Evolutionary conservation across 345 rosid species (phyloP).

Genomic region (Pugionium cornutum): DNA sequence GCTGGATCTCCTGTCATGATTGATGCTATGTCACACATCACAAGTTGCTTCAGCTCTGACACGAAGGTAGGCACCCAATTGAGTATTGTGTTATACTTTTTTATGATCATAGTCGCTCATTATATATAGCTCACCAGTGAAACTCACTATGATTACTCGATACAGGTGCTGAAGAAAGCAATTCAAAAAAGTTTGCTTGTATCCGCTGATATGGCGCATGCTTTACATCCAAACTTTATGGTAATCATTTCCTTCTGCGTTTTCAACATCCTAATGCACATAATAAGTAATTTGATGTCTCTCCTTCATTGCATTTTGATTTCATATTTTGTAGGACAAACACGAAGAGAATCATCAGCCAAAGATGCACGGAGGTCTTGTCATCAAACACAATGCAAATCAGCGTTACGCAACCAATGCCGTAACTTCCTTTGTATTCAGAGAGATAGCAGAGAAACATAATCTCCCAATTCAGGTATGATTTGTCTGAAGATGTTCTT

Average conservation of each 20-base stretch:
- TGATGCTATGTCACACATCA: constrained; percentile 85
- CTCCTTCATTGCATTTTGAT: constrained; percentile 21
- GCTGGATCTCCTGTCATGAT: constrained; percentile 98
- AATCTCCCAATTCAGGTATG: constrained; percentile 80
- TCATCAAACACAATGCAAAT: constrained; percentile 92
- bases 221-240: constrained; percentile 91
- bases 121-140: neutral
- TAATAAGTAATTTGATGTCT: neutral
- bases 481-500: constrained; percentile 10
- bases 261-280: neutral
- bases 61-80: constrained; percentile 53
- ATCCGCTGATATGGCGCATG: constrained; percentile 99
- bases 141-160: neutral
- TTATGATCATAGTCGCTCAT: neutral
- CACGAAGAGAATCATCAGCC: constrained; percentile 98
- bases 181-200: constrained; percentile 86
- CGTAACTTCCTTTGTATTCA: constrained; percentile 76
- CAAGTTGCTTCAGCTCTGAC: constrained; percentile 68
- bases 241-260: constrained; percentile 37
- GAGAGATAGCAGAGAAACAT: constrained; percentile 77
- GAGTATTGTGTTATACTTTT: constrained; percentile 7
- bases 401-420: constrained; percentile 98
- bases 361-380: constrained; percentile 97
- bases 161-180: constrained; percentile 80
- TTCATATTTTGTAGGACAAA: constrained; percentile 61